phyloP scores from a whole-genome alignment of 257 asterid genomes.

The Marsdenia floribunda region DNA sequence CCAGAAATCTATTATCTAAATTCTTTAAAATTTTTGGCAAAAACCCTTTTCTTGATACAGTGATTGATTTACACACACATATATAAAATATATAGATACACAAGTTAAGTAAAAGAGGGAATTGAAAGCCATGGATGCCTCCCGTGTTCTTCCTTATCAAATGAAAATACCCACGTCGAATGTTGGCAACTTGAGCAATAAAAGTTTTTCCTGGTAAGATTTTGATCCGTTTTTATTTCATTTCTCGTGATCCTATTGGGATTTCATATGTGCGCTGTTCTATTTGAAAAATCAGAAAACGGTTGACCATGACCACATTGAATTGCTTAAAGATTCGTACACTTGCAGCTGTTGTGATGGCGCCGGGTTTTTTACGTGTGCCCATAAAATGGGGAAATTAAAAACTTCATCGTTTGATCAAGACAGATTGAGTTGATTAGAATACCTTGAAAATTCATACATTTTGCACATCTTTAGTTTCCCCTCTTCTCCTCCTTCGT shows the following conservation, averaged over 20 bases:
- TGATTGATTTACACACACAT: no score
- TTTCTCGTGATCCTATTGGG: background rate
- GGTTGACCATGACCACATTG: background rate
- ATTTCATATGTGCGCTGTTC: background rate
- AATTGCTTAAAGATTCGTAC: background rate
- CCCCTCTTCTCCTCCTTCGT: no score
- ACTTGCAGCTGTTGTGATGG: conserved; percentile 5
- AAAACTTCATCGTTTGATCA: background rate
- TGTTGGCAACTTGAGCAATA: conserved; percentile 18
- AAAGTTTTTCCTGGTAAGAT: conserved; percentile 42
- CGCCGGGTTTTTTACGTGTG: background rate
- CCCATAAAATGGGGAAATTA: background rate
- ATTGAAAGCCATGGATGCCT: conserved; percentile 52
- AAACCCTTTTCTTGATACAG: background rate
- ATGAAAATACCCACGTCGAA: conserved; percentile 19
- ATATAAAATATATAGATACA: no score
- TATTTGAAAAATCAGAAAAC: background rate
- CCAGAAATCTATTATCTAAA: background rate
- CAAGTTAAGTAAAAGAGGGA: background rate
- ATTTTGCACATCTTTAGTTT: background rate
- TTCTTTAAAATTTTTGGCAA: no score
- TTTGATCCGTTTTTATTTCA: conserved; percentile 2
- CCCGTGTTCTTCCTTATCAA: conserved; percentile 35
- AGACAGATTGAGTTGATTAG: background rate
- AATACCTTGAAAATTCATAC: background rate